Evolutionary conservation across 441 rosid genomes (phyloP), one percentile per base, ranked within the genome.

Genomic region (Arabidopsis hybrid): DNA sequence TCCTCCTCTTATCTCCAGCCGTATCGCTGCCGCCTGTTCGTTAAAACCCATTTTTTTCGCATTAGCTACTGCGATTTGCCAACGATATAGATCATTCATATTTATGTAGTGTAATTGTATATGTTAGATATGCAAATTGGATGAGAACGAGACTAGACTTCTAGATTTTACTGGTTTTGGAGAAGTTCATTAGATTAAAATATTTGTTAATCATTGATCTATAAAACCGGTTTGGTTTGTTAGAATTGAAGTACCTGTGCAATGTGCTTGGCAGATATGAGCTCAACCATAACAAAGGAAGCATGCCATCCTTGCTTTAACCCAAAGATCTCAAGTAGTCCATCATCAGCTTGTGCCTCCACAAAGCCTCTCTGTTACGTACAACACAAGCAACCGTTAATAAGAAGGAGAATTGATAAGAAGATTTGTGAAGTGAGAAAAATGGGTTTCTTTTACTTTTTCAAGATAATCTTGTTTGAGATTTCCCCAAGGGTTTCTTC

Each of bases 231-330:
- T 26, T 26, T 26, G 29, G 29, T 26, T 2, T 26, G 29, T 9
- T 39, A 38, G 32, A 38, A 36, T 12, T 60, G 40, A 69, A 40
- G 43, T 85, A 94, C 99, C 97, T 95, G 99, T 13, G 97, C 95
- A 75, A 93, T 89, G 83, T 95, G 99, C 79, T 95, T 95, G 26
- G 99, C 99, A 4, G 97, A 86, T 70, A 95, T 95, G 81, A 95
- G 97, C 75, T 95, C 99, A 68, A 91, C 98, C 99, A 95, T 93
- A 17, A 95, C 98, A 47, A 95, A 91, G 1, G 98, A 95, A 43
- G 99, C 98, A 82, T 95, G 99, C 98, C 99, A 95, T 69, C 91
- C 98, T 80, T 95, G 99, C 85, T 95, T 95, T 69, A 93, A 77
- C 29, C 98, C 98, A 78, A 93, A 95, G 62, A 95, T 91, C 83